Conservation (phyloP, 306 rosid genomes). For the Cyamopsis tetragonoloba region DNA sequence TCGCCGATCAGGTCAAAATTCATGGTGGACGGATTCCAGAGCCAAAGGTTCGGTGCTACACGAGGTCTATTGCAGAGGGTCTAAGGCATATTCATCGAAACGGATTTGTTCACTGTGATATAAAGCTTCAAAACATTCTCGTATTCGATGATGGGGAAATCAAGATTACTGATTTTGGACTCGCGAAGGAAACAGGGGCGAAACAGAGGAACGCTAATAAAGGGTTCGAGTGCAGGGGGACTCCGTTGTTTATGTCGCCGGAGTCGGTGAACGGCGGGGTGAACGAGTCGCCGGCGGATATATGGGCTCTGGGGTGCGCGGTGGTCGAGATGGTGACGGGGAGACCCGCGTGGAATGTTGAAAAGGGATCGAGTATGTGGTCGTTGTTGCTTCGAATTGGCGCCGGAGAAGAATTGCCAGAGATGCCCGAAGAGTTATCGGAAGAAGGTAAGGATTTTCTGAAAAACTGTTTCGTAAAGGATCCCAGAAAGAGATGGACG, state of each 20-base stretch:
- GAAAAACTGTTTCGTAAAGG: slow-evolving; percentile 59
- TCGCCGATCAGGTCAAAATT: slow-evolving; percentile 45
- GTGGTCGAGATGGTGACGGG: slow-evolving; percentile 80
- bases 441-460: slow-evolving; percentile 71
- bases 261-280: slow-evolving; percentile 60
- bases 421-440: slow-evolving; percentile 52
- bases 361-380: slow-evolving; percentile 31
- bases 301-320: slow-evolving; percentile 82
- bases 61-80: slow-evolving; percentile 52
- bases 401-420: slow-evolving; percentile 62
- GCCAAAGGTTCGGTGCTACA: slow-evolving; percentile 26
- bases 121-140: slow-evolving; percentile 78
- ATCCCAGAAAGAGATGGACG: slow-evolving; percentile 76
- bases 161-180: slow-evolving; percentile 87
- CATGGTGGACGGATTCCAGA: slow-evolving; percentile 62
- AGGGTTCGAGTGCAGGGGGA: slow-evolving; percentile 54
- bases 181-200: slow-evolving; percentile 48
- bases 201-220: too few species aligned
- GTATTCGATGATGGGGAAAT: slow-evolving; percentile 48
- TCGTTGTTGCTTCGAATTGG: slow-evolving; percentile 65
- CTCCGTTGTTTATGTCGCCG: slow-evolving; percentile 92
- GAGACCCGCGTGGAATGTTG: slow-evolving; percentile 58
- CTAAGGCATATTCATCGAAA: slow-evolving; percentile 51
- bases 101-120: slow-evolving; percentile 91
- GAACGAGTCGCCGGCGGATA: slow-evolving; percentile 55